These are phyloP conservation scores for Alternaria gaisen DNA, from an alignment of 2,329 filamentous ascomycete genomes.

Conservation along the genomic window DNA sequence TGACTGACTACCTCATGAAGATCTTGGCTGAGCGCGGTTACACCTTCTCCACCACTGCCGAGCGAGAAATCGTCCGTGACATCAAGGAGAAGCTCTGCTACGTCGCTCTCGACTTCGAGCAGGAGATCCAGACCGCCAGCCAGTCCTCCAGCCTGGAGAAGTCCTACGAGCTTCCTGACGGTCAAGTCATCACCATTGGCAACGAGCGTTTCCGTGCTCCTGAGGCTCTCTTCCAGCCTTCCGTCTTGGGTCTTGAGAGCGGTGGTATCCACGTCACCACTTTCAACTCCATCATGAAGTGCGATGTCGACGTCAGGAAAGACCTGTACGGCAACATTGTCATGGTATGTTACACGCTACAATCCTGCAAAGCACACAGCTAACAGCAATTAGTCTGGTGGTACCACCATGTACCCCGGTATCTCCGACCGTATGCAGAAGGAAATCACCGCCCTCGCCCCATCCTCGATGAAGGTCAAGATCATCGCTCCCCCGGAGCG, in stretches of 20 bases:
- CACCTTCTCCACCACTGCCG: conserved; percentile 99
- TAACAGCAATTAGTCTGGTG: conserved; percentile 80
- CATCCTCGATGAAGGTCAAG: conserved; percentile 99
- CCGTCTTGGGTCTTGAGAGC: conserved; percentile 96
- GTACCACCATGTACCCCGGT: conserved; percentile 99
- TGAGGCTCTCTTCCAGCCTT: conserved; percentile 99
- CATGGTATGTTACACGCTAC: conserved; percentile 76
- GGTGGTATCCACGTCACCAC: conserved; percentile 99
- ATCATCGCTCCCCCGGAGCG: conserved; percentile 99
- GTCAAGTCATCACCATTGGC: conserved; percentile 99
- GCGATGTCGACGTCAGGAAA: conserved; percentile 99
- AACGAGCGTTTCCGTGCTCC: conserved; percentile 99
- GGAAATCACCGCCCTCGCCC: conserved; percentile 99
- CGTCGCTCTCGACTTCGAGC: conserved; percentile 99
- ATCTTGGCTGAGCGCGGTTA: conserved; percentile 99
- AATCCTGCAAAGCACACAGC: conserved; percentile 22
- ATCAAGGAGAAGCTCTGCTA: conserved; percentile 99
- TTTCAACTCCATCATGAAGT: conserved; percentile 99
- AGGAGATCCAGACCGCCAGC: conserved; percentile 99
- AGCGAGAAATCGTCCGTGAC: conserved; percentile 99
- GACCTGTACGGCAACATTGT: conserved; percentile 99
- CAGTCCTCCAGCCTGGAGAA: conserved; percentile 99
- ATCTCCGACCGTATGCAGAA: conserved; percentile 99
- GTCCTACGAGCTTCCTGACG: conserved; percentile 99
- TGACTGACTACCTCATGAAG: conserved; percentile 99